These are phyloP conservation scores for Globisporangium ultimum DNA, from an alignment of 352 stramenopile species.

Conservation along the genomic window DNA sequence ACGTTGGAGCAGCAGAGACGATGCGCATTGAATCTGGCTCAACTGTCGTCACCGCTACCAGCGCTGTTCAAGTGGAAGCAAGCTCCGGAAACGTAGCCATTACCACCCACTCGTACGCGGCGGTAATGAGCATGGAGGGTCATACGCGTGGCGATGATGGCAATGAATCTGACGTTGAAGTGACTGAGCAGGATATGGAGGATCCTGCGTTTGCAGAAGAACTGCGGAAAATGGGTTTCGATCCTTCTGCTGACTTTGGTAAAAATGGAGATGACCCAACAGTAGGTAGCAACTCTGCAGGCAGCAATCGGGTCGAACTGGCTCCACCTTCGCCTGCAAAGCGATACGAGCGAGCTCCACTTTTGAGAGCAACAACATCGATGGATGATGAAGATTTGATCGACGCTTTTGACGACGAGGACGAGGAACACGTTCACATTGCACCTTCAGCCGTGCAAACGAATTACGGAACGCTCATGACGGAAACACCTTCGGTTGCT, in stretches of 20 bases:
- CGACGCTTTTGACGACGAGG: constrained; percentile 63
- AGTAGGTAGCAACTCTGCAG: neutral
- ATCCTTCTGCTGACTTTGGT: neutral
- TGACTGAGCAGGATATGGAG: constrained; percentile 58
- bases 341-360: neutral
- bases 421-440: constrained; percentile 27
- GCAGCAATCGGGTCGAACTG: neutral
- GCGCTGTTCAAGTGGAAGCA: neutral
- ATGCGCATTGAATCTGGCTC: too few relatives aligned
- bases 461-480: constrained; percentile 1
- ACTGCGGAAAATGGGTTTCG: constrained; percentile 34
- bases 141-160: constrained; percentile 19
- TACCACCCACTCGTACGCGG: constrained; percentile 14
- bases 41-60: neutral
- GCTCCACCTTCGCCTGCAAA: constrained; percentile 1
- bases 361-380: constrained; percentile 11
- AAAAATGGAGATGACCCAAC: neutral
- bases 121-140: constrained; percentile 1
- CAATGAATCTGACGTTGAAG: constrained; percentile 35
- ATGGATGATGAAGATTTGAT: constrained; percentile 64
- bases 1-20: too few relatives aligned
- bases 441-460: neutral
- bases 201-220: constrained; percentile 49
- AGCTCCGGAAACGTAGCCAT: constrained; percentile 1
- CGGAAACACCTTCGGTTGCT: constrained; percentile 3